phyloP scores from a whole-genome alignment of 345 rosid species.

The Eucalyptus polybractea region DNA sequence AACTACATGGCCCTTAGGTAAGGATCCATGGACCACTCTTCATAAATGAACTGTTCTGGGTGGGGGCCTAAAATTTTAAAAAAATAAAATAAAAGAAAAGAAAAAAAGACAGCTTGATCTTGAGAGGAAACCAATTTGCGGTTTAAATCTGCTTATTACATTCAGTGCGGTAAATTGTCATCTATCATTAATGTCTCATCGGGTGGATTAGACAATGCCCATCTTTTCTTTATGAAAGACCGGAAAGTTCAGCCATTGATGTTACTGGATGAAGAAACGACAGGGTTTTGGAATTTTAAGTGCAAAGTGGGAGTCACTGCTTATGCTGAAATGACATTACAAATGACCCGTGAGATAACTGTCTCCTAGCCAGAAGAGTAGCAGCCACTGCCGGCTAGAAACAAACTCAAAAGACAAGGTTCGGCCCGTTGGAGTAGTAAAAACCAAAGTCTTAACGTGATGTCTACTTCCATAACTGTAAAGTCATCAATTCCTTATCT shows the following conservation, averaged over 20 bases:
- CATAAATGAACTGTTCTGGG: background rate
- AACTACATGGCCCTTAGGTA: background rate
- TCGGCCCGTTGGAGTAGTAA: too few species aligned
- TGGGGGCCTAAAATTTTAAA: background rate
- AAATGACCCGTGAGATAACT: background rate
- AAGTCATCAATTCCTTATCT: rapidly evolving
- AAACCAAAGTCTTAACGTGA: rapidly evolving
- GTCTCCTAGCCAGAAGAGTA: background rate
- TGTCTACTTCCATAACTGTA: rapidly evolving
- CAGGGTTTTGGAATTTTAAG: background rate
- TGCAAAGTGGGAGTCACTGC: background rate
- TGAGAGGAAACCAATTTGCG: background rate
- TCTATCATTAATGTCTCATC: background rate
- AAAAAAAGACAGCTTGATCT: background rate
- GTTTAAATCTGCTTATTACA: background rate
- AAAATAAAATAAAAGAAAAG: background rate
- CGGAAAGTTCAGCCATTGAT: background rate
- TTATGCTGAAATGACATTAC: background rate
- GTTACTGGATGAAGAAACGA: background rate
- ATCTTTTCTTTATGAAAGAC: background rate
- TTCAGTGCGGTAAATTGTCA: background rate
- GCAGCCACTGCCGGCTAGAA: background rate
- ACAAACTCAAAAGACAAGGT: background rate
- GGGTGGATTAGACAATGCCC: background rate
- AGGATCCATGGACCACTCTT: background rate